These are phyloP conservation scores for Rhizopus delemar DNA, from an alignment of 371 early-diverging fungal species.

Conservation along the genomic window DNA sequence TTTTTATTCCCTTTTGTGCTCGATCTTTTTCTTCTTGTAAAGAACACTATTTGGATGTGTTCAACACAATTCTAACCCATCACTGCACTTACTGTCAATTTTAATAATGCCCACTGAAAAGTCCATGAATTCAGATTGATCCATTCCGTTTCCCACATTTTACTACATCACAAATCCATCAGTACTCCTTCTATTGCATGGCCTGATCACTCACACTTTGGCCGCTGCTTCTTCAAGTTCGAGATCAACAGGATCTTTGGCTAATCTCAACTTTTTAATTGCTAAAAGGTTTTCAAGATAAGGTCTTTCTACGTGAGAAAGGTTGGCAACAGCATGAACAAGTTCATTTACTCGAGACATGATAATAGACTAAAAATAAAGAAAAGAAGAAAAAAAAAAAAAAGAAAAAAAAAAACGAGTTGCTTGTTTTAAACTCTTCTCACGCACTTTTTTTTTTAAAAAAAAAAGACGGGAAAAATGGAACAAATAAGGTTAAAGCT, in stretches of 20 bases:
- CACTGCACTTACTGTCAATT: constrained; percentile 35
- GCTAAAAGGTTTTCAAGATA: constrained; percentile 28
- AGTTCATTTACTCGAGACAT: constrained; percentile 42
- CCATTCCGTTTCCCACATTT: constrained; percentile 37
- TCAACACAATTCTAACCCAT: not conserved
- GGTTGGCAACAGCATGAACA: constrained; percentile 39
- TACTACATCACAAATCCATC: constrained; percentile 13
- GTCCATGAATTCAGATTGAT: constrained; percentile 39
- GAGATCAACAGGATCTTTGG: constrained; percentile 36
- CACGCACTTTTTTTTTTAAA: not conserved
- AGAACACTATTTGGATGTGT: constrained; percentile 31
- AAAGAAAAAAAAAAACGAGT: not conserved
- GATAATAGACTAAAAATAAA: not conserved
- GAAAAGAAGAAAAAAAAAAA: not conserved
- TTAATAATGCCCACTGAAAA: constrained; percentile 37
- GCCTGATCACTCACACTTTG: constrained; percentile 35
- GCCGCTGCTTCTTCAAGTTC: constrained; percentile 34
- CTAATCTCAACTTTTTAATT: constrained; percentile 30
- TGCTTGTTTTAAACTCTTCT: not conserved
- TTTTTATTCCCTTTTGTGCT: constrained; percentile 27
- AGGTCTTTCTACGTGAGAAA: constrained; percentile 44
- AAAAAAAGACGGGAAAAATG: not conserved
- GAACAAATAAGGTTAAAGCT: not conserved
- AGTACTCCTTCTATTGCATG: not conserved
- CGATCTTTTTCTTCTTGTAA: constrained; percentile 31